phyloP scores from a whole-genome alignment of 1,284 basidiomycete genomes.

The Apiotrichum gracile region DNA sequence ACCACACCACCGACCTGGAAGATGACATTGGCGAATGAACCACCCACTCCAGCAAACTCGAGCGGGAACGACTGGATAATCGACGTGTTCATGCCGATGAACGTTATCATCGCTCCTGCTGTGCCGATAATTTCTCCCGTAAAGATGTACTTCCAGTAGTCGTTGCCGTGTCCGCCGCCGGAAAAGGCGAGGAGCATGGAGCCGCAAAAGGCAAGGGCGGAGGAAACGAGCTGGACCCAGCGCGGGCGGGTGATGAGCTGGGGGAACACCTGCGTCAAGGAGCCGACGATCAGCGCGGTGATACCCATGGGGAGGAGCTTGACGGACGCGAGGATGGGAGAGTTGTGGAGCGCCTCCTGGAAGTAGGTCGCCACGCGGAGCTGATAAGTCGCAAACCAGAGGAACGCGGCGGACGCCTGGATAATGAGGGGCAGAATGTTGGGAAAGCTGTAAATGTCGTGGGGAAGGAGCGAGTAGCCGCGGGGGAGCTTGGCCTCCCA shows the following conservation, averaged over 20 bases:
- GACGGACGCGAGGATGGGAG: slow-evolving; percentile 39
- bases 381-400: slow-evolving; percentile 37
- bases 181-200: slow-evolving; percentile 40
- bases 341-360: slow-evolving; percentile 35
- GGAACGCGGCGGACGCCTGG: slow-evolving; percentile 28
- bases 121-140: slow-evolving; percentile 38
- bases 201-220: slow-evolving; percentile 32
- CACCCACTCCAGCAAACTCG: slow-evolving; percentile 37
- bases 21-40: slow-evolving; percentile 39
- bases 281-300: slow-evolving; percentile 36
- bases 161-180: slow-evolving; percentile 31
- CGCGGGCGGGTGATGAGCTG: slow-evolving; percentile 36
- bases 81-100: slow-evolving; percentile 40
- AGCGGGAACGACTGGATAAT: slow-evolving; percentile 38
- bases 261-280: slow-evolving; percentile 30
- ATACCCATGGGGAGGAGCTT: slow-evolving; percentile 44
- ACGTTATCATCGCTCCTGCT: slow-evolving; percentile 38
- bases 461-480: slow-evolving; percentile 41
- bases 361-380: slow-evolving; percentile 44
- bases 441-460: slow-evolving; percentile 40
- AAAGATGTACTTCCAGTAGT: slow-evolving; percentile 45
- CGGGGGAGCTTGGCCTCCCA: slow-evolving; percentile 32
- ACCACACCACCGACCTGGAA: slow-evolving; percentile 45
- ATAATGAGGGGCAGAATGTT: slow-evolving; percentile 43
- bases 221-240: slow-evolving; percentile 33